Percentiles rank a stretch among this genome's conserved stretches.
Evolutionary conservation across 169 alveolate species (phyloP).

Genomic region (Perkinsus olseni): DNA sequence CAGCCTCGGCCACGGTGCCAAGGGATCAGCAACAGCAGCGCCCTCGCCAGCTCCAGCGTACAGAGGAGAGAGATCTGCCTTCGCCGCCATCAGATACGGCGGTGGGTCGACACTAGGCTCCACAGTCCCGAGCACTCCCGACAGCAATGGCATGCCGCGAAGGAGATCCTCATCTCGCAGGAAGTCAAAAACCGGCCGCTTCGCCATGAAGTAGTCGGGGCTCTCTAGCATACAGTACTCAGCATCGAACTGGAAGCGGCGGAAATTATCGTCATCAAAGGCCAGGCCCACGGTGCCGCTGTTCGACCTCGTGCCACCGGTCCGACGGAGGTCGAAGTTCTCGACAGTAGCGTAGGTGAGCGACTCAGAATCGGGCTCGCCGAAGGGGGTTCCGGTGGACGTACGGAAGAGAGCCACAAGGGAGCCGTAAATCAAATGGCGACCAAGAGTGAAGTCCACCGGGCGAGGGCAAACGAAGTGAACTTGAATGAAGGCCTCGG

Average conservation of each 20-base stretch:
- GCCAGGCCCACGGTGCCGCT: neutral
- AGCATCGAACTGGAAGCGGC: neutral
- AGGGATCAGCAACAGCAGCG: neutral
- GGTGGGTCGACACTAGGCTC: neutral
- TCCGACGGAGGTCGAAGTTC: neutral
- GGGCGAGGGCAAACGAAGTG: neutral
- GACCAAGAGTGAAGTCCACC: neutral
- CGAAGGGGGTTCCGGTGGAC: neutral
- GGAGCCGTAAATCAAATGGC: neutral
- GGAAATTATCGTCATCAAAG: neutral
- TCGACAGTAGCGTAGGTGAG: neutral
- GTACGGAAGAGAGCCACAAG: neutral
- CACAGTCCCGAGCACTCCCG: neutral
- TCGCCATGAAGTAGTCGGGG: conserved; percentile 1
- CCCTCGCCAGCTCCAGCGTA: neutral
- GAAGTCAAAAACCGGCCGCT: neutral
- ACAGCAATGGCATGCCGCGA: neutral
- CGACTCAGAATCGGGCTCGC: neutral
- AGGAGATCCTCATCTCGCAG: neutral
- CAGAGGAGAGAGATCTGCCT: neutral
- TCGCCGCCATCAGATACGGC: neutral
- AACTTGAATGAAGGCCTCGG: neutral
- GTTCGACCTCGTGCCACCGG: neutral
- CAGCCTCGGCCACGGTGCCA: neutral
- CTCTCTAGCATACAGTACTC: neutral